Evolutionary conservation across 1,284 basidiomycete species (phyloP), one percentile per base, ranked within the genome.

Genomic region (Pyrrhoderma lamaoense): DNA sequence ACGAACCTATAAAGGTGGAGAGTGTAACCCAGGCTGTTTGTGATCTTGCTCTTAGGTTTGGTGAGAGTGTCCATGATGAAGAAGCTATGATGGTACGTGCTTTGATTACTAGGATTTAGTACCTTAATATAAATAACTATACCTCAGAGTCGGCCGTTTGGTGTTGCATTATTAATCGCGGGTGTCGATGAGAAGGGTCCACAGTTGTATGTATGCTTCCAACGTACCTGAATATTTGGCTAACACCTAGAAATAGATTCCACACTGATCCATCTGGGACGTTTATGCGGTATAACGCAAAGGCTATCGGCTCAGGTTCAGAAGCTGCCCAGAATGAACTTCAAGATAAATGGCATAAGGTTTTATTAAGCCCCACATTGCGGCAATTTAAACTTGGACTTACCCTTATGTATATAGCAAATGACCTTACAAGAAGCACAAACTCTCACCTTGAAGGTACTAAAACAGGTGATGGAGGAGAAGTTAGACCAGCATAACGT

Each of bases 381-480:
- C 39, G 34, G 19, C n/a, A 42, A 7, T 54, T 23, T 45, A 51
- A n/a, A 36, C 8, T 37, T 58, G 37, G 59, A 25, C 2, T 53
- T 23, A 25, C 31, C 55, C 38, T 40, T 5, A 22, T 22, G n/a
- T 40, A 18, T 40, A 5, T 22, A 98, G 93, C 85, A 88, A 81
- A 95, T 99, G 85, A 86, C 88, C 7, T 73, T 99, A 23, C 72
- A 77, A 57, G 93, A 98, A 66, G 96, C 94, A 1, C 89, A 94
- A 60, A 74, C 81, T 31, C 71, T 99, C 54, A 88, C 91, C 9
- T 72, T 99, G 56, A 85, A 85, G 57, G 91, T 97, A 40, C 72
- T 99, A 58, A 98, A 98, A 73, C 94, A 99, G 72, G 96, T 99
- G 45, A 99, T 99, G 96, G 96, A 99, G 69, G 96, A 99, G 75